These are phyloP conservation scores for Parasitella parasitica DNA, from an alignment of 371 early-diverging fungal species.

Conservation along the genomic window DNA sequence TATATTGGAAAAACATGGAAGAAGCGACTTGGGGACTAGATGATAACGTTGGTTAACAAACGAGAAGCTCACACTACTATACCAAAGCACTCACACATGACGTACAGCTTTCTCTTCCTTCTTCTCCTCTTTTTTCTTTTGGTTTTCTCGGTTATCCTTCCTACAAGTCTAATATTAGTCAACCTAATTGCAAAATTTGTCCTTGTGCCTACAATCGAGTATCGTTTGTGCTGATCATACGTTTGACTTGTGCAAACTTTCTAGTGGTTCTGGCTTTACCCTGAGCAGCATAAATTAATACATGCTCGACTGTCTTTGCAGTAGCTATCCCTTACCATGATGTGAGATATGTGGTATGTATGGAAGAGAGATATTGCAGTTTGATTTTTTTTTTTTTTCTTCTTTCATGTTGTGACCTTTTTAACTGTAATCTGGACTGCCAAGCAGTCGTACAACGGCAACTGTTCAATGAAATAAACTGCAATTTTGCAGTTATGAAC, in stretches of 20 bases:
- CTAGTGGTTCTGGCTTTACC: conserved; percentile 91
- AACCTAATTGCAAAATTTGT: not conserved
- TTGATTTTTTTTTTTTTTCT: too few species aligned
- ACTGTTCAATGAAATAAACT: too few species aligned
- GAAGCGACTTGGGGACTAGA: conserved; percentile 87
- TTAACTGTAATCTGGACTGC: too few species aligned
- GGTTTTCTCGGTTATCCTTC: conserved; percentile 80
- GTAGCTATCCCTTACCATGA: not conserved
- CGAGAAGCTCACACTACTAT: not conserved
- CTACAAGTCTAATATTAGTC: conserved; percentile 24
- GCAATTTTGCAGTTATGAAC: too few species aligned
- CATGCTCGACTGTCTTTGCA: not conserved
- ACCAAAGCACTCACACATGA: conserved; percentile 69
- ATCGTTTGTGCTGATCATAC: conserved; percentile 90
- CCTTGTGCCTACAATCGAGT: conserved; percentile 67
- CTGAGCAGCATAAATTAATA: conserved; percentile 35
- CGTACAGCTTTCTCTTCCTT: conserved; percentile 70
- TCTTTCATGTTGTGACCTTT: too few species aligned
- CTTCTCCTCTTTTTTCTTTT: conserved; percentile 70
- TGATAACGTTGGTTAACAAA: not conserved
- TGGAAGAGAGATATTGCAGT: not conserved
- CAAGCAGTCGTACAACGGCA: too few species aligned
- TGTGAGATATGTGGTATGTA: not conserved
- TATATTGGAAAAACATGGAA: conserved; percentile 96
- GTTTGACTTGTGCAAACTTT: conserved; percentile 92